phyloP scores from a whole-genome alignment of 2,329 filamentous ascomycete genomes.

The Ophiostoma tasmaniense region DNA sequence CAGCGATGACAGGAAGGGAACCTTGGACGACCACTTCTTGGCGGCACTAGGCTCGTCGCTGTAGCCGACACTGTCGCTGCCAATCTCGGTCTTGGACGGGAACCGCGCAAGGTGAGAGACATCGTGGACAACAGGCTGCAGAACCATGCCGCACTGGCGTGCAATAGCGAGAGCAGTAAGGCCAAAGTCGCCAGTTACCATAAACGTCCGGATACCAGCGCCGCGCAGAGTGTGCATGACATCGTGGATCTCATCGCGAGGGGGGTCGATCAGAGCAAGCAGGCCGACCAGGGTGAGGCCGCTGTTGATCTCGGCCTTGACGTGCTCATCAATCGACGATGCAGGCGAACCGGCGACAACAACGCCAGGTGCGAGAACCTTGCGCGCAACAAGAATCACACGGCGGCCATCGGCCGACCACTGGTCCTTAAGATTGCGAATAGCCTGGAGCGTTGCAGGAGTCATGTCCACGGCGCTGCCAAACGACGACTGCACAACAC shows the following conservation, averaged over 20 bases:
- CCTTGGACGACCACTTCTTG: conserved; percentile 29
- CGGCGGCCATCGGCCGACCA: conserved; percentile 63
- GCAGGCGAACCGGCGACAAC: conserved; percentile 32
- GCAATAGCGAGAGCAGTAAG: conserved; percentile 61
- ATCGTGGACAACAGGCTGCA: not conserved
- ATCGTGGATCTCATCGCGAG: conserved; percentile 61
- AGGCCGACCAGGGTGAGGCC: conserved; percentile 64
- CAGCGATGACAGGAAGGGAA: not conserved
- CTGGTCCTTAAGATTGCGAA: conserved; percentile 44
- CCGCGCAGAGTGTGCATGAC: conserved; percentile 56
- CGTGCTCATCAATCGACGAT: conserved; percentile 35
- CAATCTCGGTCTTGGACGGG: not conserved
- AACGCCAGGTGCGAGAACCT: conserved; percentile 37
- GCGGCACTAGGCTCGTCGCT: conserved; percentile 30
- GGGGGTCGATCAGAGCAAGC: conserved; percentile 70
- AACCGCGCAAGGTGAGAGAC: not conserved
- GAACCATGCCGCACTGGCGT: conserved; percentile 57
- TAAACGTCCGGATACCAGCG: conserved; percentile 66
- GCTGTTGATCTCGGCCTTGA: conserved; percentile 37
- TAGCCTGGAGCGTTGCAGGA: conserved; percentile 24
- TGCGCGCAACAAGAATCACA: conserved; percentile 58
- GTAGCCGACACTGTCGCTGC: not conserved
- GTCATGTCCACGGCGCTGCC: conserved; percentile 47
- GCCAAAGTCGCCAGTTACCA: conserved; percentile 74
- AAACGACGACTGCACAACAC: conserved; percentile 47